phyloP scores from a whole-genome alignment of 495 filamentous ascomycete genomes.

The Penicillium paxilli region DNA sequence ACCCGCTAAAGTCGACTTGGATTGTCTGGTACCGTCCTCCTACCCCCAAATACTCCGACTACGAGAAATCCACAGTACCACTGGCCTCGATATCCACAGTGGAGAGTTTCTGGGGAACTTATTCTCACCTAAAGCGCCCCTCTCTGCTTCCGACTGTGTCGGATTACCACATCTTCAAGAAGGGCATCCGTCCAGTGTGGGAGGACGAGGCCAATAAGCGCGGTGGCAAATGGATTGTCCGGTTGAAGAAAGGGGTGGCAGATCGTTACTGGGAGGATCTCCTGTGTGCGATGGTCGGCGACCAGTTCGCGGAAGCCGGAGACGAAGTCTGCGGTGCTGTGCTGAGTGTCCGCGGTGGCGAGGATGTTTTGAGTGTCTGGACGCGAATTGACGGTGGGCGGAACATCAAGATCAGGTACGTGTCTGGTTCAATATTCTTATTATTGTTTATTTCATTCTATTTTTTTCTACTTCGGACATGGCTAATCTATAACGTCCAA shows the following conservation, averaged over 20 bases:
- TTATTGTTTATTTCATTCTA: not conserved
- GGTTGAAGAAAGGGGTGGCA: slow-evolving; percentile 92
- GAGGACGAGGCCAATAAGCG: slow-evolving; percentile 96
- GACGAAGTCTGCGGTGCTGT: slow-evolving; percentile 96
- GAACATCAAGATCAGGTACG: slow-evolving; percentile 95
- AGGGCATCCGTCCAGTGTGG: slow-evolving; percentile 96
- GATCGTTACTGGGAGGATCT: slow-evolving; percentile 99
- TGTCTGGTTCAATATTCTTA: not conserved
- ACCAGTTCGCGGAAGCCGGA: slow-evolving; percentile 90
- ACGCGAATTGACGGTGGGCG: slow-evolving; percentile 86
- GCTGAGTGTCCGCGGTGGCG: slow-evolving; percentile 88
- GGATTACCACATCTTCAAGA: slow-evolving; percentile 98
- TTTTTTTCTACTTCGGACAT: too few species aligned
- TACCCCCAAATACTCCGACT: slow-evolving; percentile 95
- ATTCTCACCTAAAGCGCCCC: slow-evolving; percentile 86
- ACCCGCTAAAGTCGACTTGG: slow-evolving; percentile 83
- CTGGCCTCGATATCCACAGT: slow-evolving; percentile 78
- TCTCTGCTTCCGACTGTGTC: slow-evolving; percentile 87
- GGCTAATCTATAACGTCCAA: too few species aligned
- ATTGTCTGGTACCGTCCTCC: slow-evolving; percentile 96
- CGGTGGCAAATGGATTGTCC: slow-evolving; percentile 95
- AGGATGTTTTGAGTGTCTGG: slow-evolving; percentile 98
- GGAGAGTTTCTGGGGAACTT: slow-evolving; percentile 93
- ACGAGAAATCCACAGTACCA: slow-evolving; percentile 91
- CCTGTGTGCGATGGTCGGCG: slow-evolving; percentile 84